These are phyloP conservation scores for Monilinia laxa DNA, from an alignment of 2,329 filamentous ascomycete species.

Conservation along the genomic window DNA sequence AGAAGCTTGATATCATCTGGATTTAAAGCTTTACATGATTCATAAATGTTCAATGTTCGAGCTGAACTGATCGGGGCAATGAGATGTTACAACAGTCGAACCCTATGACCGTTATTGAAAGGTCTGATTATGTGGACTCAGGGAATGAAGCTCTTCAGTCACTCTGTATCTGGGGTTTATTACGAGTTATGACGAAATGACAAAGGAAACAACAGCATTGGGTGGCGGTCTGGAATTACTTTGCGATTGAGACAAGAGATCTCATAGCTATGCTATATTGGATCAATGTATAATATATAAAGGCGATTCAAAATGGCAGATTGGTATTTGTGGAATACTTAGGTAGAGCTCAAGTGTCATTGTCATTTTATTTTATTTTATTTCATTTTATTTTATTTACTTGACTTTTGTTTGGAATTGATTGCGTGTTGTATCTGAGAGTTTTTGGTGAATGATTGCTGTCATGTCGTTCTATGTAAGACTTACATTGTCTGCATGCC, in stretches of 20 bases:
- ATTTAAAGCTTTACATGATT: slow-evolving; percentile 54
- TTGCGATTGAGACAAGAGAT: slow-evolving; percentile 6
- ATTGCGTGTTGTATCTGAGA: not conserved
- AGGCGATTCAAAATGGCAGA: slow-evolving; percentile 3
- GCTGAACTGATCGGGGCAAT: not conserved
- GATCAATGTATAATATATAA: slow-evolving; percentile 23
- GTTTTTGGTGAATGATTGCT: not conserved
- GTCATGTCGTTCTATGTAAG: not conserved
- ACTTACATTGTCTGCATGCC: not conserved
- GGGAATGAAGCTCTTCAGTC: not conserved
- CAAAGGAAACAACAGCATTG: not conserved
- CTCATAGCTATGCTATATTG: slow-evolving; percentile 7
- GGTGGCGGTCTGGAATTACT: slow-evolving; percentile 4
- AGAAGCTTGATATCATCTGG: slow-evolving; percentile 59
- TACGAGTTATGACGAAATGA: slow-evolving; percentile 18
- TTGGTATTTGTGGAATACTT: not conserved
- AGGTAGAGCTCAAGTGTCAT: not conserved
- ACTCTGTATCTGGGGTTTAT: not conserved
- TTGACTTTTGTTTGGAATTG: not conserved
- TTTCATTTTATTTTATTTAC: too few species aligned
- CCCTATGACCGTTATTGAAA: not conserved
- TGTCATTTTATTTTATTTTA: too few species aligned
- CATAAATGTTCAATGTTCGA: not conserved
- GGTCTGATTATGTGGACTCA: not conserved
- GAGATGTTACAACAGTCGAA: not conserved